A percentile compares a stretch with the other conserved stretches of the same genome.
Conservation (phyloP, 306 rosid species). For the Glycine soja region DNA sequence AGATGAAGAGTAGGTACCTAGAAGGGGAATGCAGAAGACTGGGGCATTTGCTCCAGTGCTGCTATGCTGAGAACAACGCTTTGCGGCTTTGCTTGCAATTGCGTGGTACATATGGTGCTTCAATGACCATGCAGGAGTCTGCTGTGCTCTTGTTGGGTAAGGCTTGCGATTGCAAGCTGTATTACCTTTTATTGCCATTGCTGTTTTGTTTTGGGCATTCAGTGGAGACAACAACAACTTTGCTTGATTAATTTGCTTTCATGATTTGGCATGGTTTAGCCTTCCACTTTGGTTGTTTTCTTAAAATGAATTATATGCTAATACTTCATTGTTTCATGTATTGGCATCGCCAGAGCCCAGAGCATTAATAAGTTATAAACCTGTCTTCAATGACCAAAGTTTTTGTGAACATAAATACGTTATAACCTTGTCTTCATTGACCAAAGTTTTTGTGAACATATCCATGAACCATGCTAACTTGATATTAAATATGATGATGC, state of each 20-base stretch:
- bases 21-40: constrained; percentile 92
- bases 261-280: constrained; percentile 30
- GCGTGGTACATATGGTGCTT: constrained; percentile 66
- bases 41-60: constrained; percentile 87
- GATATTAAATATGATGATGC: neutral
- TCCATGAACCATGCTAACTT: neutral
- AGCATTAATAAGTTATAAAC: neutral
- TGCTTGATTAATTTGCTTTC: constrained; percentile 19
- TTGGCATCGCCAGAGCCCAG: neutral
- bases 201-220: constrained; percentile 5
- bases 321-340: constrained; percentile 13
- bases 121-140: constrained; percentile 95
- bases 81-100: constrained; percentile 76
- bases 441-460: neutral
- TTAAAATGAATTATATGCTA: constrained; percentile 21
- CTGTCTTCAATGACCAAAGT: constrained; percentile 4
- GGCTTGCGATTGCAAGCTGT: constrained; percentile 42
- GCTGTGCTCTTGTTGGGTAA: constrained; percentile 99
- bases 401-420: neutral
- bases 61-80: constrained; percentile 86
- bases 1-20: constrained; percentile 76
- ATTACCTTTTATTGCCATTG: neutral
- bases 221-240: neutral
- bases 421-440: constrained; percentile 24
- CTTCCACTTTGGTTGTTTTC: neutral